Percentiles rank a stretch among this genome's conserved stretches.
These are phyloP conservation scores for Cystofilobasidium ferigula DNA, from an alignment of 768 basidiomycete species.

Conservation along the genomic window DNA sequence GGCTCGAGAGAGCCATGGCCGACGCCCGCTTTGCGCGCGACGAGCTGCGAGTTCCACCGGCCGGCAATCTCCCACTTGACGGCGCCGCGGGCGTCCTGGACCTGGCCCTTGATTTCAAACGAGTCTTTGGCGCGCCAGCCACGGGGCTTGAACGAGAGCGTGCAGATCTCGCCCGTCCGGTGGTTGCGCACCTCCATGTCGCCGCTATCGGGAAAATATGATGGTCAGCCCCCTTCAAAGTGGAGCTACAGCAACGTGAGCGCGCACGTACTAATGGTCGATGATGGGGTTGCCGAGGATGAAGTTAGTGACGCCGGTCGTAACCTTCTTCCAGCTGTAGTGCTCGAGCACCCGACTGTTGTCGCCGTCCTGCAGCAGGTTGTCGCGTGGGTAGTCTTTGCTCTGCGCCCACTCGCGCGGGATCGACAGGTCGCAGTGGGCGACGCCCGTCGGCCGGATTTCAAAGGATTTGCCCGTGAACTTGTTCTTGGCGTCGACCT, in stretches of 20 bases:
- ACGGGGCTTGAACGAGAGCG: slow-evolving; percentile 88
- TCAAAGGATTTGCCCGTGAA: slow-evolving; percentile 85
- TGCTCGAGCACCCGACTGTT: slow-evolving; percentile 61
- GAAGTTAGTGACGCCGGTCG: slow-evolving; percentile 69
- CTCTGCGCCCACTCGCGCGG: slow-evolving; percentile 50
- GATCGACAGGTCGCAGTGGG: slow-evolving; percentile 71
- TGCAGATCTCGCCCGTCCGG: slow-evolving; percentile 72
- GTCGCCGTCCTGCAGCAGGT: slow-evolving; percentile 30
- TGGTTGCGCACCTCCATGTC: slow-evolving; percentile 89
- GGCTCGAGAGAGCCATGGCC: slow-evolving; percentile 56
- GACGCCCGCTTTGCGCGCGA: slow-evolving; percentile 62
- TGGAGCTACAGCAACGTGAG: neutral
- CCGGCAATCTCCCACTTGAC: slow-evolving; percentile 82
- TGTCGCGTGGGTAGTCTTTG: slow-evolving; percentile 28
- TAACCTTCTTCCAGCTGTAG: slow-evolving; percentile 89
- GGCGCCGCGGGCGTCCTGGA: slow-evolving; percentile 54
- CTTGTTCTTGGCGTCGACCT: slow-evolving; percentile 94
- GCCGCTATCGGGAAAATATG: slow-evolving; percentile 40
- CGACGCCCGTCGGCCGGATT: slow-evolving; percentile 88
- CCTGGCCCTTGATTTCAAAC: slow-evolving; percentile 80
- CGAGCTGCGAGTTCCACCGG: slow-evolving; percentile 87
- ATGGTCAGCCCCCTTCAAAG: neutral
- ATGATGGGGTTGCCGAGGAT: slow-evolving; percentile 79
- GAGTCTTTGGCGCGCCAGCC: slow-evolving; percentile 89
- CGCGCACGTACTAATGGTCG: slow-evolving; percentile 53